Conservation (phyloP, 352 stramenopile species). For the Globisporangium rhizosaccharum region DNA sequence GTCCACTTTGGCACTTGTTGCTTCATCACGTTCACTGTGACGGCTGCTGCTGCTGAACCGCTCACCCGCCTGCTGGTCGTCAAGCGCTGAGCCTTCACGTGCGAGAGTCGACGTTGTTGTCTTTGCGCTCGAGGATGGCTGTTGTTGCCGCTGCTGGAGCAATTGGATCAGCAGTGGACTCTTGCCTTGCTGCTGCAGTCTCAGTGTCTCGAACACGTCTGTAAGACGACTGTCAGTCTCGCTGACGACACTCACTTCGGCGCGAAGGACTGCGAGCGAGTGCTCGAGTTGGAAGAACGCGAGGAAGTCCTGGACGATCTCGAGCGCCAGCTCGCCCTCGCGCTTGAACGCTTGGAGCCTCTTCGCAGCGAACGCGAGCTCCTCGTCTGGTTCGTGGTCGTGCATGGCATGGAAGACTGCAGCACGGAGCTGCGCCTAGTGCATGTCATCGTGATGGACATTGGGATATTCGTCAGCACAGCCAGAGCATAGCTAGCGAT, state of each 20-base stretch:
- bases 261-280: conserved; percentile 40
- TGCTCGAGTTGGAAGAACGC: conserved; percentile 57
- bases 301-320: conserved; percentile 54
- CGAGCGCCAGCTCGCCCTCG: conserved; percentile 31
- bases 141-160: conserved; percentile 5
- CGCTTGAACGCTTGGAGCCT: conserved; percentile 20
- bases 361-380: conserved; percentile 2
- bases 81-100: neutral
- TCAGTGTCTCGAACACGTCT: neutral
- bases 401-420: conserved; percentile 81
- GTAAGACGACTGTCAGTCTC: neutral
- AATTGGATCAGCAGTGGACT: conserved; percentile 26
- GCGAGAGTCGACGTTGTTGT: neutral
- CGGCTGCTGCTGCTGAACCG: neutral
- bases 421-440: conserved; percentile 58
- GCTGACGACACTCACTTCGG: conserved; percentile 29
- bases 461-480: neutral
- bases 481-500: neutral
- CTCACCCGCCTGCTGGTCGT: neutral
- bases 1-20: neutral
- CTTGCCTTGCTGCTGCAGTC: neutral
- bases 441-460: too few relatives aligned
- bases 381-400: conserved; percentile 19
- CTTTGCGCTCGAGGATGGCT: neutral
- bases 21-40: neutral